These are phyloP conservation scores for Fusarium marasasianum DNA, from an alignment of 2,329 filamentous ascomycete genomes.

Conservation along the genomic window DNA sequence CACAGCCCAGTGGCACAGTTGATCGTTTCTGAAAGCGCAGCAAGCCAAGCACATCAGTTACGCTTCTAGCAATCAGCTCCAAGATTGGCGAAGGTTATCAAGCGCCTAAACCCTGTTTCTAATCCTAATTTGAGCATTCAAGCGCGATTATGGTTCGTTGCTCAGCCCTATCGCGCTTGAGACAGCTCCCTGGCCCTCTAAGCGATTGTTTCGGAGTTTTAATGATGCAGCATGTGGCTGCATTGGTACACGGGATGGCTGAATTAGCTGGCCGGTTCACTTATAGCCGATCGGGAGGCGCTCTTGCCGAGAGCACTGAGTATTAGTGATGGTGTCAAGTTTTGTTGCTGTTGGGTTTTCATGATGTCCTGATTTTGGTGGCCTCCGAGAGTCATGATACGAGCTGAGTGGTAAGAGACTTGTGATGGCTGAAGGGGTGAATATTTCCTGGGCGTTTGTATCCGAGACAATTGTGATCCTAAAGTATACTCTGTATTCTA, in stretches of 20 bases:
- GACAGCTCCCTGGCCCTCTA: neutral
- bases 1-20: conserved; percentile 39
- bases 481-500: neutral
- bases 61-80: neutral
- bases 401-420: neutral
- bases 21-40: conserved; percentile 10
- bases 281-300: neutral
- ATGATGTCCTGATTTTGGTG: conserved; percentile 2
- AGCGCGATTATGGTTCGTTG: neutral
- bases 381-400: neutral
- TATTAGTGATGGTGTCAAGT: neutral
- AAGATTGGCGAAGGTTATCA: conserved; percentile 1
- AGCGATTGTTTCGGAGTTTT: conserved; percentile 5
- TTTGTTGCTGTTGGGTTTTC: neutral
- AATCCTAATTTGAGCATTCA: conserved; percentile 16
- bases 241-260: conserved; percentile 23
- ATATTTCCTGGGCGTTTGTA: neutral
- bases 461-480: neutral
- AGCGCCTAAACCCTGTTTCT: neutral
- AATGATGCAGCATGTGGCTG: conserved; percentile 3
- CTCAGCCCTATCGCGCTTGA: conserved; percentile 12
- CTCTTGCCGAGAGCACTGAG: neutral
- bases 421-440: neutral
- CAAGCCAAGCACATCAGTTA: conserved; percentile 1
- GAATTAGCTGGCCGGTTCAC: neutral